Evolutionary conservation across 768 basidiomycete genomes (phyloP).

Genomic region (Phylloporus sp.): DNA sequence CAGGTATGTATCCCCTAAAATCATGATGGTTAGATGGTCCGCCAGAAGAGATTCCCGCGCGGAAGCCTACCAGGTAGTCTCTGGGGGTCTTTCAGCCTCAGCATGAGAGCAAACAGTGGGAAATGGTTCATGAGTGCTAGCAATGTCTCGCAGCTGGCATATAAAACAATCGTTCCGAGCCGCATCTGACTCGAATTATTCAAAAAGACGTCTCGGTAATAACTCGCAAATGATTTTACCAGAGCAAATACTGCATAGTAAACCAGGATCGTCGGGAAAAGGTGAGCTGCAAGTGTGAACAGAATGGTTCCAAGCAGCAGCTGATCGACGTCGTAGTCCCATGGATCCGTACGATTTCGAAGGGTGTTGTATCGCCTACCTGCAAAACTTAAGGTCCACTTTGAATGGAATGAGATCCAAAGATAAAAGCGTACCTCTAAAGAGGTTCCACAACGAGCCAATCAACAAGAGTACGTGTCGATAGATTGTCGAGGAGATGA

Average conservation of each 20-base stretch:
- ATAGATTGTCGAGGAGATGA: slow-evolving; percentile 59
- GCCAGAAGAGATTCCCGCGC: not conserved
- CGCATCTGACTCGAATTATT: slow-evolving; percentile 40
- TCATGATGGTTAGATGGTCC: not conserved
- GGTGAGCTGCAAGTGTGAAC: slow-evolving; percentile 76
- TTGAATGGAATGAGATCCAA: not conserved
- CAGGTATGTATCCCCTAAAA: slow-evolving; percentile 28
- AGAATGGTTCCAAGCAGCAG: slow-evolving; percentile 91
- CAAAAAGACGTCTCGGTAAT: not conserved
- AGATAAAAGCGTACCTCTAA: slow-evolving; percentile 58
- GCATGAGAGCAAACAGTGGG: slow-evolving; percentile 83
- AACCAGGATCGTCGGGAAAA: slow-evolving; percentile 80
- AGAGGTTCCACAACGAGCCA: slow-evolving; percentile 81
- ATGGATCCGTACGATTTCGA: slow-evolving; percentile 82
- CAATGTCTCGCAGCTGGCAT: slow-evolving; percentile 59
- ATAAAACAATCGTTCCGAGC: slow-evolving; percentile 50
- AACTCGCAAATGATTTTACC: slow-evolving; percentile 33
- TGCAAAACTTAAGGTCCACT: slow-evolving; percentile 28
- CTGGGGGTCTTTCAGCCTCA: slow-evolving; percentile 78
- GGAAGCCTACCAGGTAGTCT: slow-evolving; percentile 66
- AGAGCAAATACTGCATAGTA: slow-evolving; percentile 82
- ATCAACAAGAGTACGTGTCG: slow-evolving; percentile 52
- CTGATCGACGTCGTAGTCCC: slow-evolving; percentile 91
- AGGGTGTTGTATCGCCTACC: slow-evolving; percentile 89
- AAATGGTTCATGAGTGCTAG: slow-evolving; percentile 88